Evolutionary conservation across 805 yeast genomes (phyloP), one percentile per base, ranked within the genome.

Genomic region (Myxozyma neotropica): DNA sequence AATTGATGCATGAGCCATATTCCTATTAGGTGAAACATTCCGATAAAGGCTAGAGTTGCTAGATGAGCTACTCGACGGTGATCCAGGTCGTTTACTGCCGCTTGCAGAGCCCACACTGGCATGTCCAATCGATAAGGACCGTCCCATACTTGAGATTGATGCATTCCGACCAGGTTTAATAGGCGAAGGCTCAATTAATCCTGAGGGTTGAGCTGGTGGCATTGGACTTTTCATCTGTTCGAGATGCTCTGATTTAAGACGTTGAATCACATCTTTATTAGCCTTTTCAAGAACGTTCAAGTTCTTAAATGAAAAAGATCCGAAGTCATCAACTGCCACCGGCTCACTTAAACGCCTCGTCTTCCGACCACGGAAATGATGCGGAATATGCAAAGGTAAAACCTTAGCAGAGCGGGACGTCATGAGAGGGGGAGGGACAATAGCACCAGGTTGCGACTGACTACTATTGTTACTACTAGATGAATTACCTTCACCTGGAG

Each of bases 231-330:
- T 58, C 65, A 61, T 61, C 52, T 83, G 85, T 64, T 85, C 89
- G 64, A 86, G 66, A 72, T 89, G 96, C 71, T 93, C 98, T 31
- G 80, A 86, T 69, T 91, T 88, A 70, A 94, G 80, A 63, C 96
- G 78, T 69, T 89, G 88, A 64, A 94, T 90, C 13, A 88, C 92
- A 74, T 92, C 97, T 70, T 89, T 90, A 70, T 94, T 94, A 7
- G 96, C 97, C 68, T 88, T 88, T 67, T 94, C 98, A 57, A 95
- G 79, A 4, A 94, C 94, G 3, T 93, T 86, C 63, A 94, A 75
- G 71, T 94, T 94, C 65, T 97, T 80, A 74, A 89, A 94, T 59
- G 89, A 86, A 73, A 94, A 94, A 3, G 94, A 86, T 0, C 99
- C 99, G 80, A 94, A 94, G 68, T 93, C 76, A 44, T 71, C 74